Evolutionary conservation across 176 grass and related monocot genomes (phyloP).

Genomic region (Cenchrus fungigraminus): DNA sequence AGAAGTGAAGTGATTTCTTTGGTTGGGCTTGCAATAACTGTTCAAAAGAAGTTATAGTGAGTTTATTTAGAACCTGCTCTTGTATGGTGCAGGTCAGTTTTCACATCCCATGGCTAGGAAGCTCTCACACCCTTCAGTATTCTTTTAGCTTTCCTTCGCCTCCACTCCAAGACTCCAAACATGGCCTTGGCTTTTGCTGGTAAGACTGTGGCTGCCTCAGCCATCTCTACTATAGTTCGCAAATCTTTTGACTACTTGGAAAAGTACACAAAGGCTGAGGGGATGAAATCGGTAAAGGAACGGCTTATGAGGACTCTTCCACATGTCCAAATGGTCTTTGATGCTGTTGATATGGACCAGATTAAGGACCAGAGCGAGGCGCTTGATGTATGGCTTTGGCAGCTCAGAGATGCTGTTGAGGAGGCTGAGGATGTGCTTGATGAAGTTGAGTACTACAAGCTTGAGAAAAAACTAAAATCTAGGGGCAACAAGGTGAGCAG

Average conservation of each 20-base stretch:
- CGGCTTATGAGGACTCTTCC: background rate
- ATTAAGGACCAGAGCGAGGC: constrained; percentile 2
- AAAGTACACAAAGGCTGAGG: background rate
- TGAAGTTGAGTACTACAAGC: constrained; percentile 46
- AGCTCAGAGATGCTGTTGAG: constrained; percentile 39
- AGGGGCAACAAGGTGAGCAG: background rate
- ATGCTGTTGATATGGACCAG: constrained; percentile 10
- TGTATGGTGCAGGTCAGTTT: no score
- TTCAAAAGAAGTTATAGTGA: no score
- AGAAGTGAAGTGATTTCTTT: no score
- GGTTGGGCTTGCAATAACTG: no score
- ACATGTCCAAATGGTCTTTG: constrained; percentile 1
- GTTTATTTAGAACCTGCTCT: no score
- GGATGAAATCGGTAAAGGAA: constrained; percentile 21
- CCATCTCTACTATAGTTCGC: constrained; percentile 29
- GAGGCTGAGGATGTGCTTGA: constrained; percentile 42
- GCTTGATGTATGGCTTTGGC: constrained; percentile 42
- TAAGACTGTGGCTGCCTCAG: constrained; percentile 6
- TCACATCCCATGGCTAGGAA: no score
- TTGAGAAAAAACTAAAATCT: constrained; percentile 34
- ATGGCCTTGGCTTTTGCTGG: constrained; percentile 31
- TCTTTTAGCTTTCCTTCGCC: no score
- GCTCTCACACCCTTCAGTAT: no score
- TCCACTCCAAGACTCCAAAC: no score
- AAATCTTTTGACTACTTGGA: constrained; percentile 32